Base-by-base conservation (phyloP, 495 filamentous ascomycete genomes). In the Evernia prunastri region DNA sequence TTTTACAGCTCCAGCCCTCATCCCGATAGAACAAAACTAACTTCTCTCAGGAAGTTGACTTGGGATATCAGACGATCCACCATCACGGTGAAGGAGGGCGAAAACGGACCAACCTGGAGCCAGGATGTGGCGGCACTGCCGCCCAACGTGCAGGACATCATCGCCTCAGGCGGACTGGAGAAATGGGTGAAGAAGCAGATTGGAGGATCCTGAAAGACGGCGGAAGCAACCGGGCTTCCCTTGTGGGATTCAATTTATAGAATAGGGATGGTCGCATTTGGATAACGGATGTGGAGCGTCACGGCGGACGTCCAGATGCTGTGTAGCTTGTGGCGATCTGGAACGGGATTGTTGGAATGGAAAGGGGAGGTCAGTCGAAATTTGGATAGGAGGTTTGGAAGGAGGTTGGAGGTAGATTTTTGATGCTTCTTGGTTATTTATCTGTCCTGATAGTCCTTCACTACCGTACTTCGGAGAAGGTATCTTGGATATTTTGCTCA, bases 71-170 rank as follows among this genome's bases (percentile, higher is more conserved):
- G 82, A 57, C 77, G 84, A 56, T 89, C 86, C 68, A 82, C 76
- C 61, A 86, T 97, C 9, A 78, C 73, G 2, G 79, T 97, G 1
- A 81, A 80, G 58, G 90, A 96, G 75, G 90, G 90, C 6, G 71
- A 76, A 29, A 40, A 18, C 37, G 86, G 85, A 0, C 69, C 74
- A 42, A 79, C 72, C 61, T 97, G 92, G 94, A 86, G 78, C 51
- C 82, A 91, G 70, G 88, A 87, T 76, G 90, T 96, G 3, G 90
- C 96, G 63, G 88, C 92, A 11, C n/a, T 47, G n/a, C 45, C 45
- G 29, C 85, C 89, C 1, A 96, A 92, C 72, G 89, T 97, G 64
- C 93, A 97, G 72, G 90, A 90, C 72, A 93, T 96, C 63, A 86
- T 96, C 70, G 91, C 89, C 17, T 73, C 78, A 64, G 90, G 89